Evolutionary conservation across 148 eudicot genomes (phyloP), one percentile per base, ranked within the genome.

Genomic region (Nyssa sinensis): DNA sequence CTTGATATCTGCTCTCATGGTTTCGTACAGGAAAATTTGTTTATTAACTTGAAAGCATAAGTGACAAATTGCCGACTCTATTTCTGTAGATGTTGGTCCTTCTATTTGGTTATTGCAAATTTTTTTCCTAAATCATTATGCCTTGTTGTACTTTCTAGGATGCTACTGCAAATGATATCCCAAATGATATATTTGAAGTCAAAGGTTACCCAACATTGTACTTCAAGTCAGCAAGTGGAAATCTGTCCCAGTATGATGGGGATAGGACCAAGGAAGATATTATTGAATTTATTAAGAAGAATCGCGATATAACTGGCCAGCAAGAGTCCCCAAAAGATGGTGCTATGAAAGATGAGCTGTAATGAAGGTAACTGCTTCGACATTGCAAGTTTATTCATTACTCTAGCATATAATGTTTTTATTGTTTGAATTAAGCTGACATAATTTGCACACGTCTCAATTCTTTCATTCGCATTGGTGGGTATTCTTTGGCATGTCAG

Each of bases 181-280:
- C 90, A 14, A 62, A 33, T 35, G 94, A 82, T 58, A 75, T 71
- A 4, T 88, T 88, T 59, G 88, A 86, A 0, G 86, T 90, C 37
- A 80, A 90, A 84, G 94, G 94, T 58, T 90, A 88, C 77, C 94
- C 91, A 25, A 90, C 91, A 33, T 51, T 90, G 71, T 90, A 86
- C 81, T 86, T 90, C 65, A 86, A 81, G 86, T 77, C 94, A 49
- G 84, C 94, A 51, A 86, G 82, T 83, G 91, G 90, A 64, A 78
- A 82, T 57, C 21, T 86, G 13, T 28, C 64, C 62, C 84, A 77
- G 64, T 88, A 88, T 64, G 87, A 82, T 7, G 91, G 91, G 55
- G 87, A 74, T 65, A 82, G 94, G 44, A 78, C 88, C 13, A 90
- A 88, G 78, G 91, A 88, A 61, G 86, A 75, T 67, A 86, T 90